Percentiles rank a stretch among this genome's conserved stretches.
Evolutionary conservation across 2,329 filamentous ascomycete genomes (phyloP).

Genomic region (Passalora sequoiae): DNA sequence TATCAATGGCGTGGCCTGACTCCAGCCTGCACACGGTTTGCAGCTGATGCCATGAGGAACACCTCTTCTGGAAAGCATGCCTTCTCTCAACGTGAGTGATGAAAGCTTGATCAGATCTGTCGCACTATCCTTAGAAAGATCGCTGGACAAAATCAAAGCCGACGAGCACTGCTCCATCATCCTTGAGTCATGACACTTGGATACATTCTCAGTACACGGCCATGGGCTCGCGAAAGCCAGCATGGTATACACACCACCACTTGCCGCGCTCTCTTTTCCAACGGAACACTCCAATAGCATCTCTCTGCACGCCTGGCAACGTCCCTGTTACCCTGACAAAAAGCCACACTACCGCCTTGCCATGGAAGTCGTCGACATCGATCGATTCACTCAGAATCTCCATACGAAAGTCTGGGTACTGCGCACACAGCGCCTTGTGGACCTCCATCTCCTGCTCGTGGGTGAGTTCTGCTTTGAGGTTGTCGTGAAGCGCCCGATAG

Average conservation of each 20-base stretch:
- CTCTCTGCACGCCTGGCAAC: neutral
- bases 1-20: neutral
- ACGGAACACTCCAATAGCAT: constrained; percentile 1
- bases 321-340: constrained; percentile 5
- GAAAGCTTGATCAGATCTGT: too few species aligned
- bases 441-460: constrained; percentile 2
- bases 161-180: too few species aligned
- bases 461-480: constrained; percentile 3
- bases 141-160: too few species aligned
- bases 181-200: neutral
- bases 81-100: too few species aligned
- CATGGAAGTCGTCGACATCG: constrained; percentile 1
- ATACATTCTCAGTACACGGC: neutral
- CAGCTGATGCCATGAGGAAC: too few species aligned
- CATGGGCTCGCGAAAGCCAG: constrained; percentile 2
- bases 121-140: too few species aligned
- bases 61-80: too few species aligned
- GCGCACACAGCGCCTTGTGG: neutral
- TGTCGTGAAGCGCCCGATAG: constrained; percentile 5
- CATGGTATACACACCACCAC: constrained; percentile 6
- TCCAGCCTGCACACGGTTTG: neutral
- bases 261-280: constrained; percentile 4
- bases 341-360: constrained; percentile 5
- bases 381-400: constrained; percentile 5
- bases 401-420: constrained; percentile 5